Evolutionary conservation across 345 rosid genomes (phyloP).

Genomic region (Anacardium occidentale): DNA sequence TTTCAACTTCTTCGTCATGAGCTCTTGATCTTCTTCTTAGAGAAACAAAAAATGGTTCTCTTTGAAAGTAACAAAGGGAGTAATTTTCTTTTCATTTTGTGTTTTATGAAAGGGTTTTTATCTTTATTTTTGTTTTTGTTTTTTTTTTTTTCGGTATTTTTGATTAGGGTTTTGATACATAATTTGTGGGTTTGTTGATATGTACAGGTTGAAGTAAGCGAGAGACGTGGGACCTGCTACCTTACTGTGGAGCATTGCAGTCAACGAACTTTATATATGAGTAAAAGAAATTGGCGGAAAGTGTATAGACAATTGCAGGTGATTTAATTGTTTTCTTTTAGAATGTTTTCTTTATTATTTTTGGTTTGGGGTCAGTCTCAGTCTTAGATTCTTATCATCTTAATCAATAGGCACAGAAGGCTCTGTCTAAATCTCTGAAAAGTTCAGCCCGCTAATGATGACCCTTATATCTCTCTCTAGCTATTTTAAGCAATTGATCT

Average conservation of each 20-base stretch:
- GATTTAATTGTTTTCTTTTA: constrained; percentile 9
- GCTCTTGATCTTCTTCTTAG: not conserved
- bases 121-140: not conserved
- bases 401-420: constrained; percentile 21
- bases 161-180: constrained; percentile 16
- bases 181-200: not conserved
- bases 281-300: constrained; percentile 48
- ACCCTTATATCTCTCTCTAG: not conserved
- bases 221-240: constrained; percentile 58
- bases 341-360: constrained; percentile 12
- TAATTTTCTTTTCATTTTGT: not conserved
- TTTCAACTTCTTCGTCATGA: not conserved
- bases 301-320: constrained; percentile 38
- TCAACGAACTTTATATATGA: constrained; percentile 38
- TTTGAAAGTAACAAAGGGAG: not conserved
- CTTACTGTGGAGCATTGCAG: constrained; percentile 45
- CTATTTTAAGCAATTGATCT: not conserved
- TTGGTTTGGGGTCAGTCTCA: constrained; percentile 10
- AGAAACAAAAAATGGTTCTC: no score
- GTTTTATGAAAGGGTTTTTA: not conserved
- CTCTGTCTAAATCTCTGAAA: constrained; percentile 39
- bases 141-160: no score
- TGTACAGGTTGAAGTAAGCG: constrained; percentile 32
- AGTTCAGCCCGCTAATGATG: constrained; percentile 33
- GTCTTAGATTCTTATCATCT: constrained; percentile 24